Evolutionary conservation across 1,139 yeast species (phyloP).

Genomic region (Cylindricascospora bacillispora): DNA sequence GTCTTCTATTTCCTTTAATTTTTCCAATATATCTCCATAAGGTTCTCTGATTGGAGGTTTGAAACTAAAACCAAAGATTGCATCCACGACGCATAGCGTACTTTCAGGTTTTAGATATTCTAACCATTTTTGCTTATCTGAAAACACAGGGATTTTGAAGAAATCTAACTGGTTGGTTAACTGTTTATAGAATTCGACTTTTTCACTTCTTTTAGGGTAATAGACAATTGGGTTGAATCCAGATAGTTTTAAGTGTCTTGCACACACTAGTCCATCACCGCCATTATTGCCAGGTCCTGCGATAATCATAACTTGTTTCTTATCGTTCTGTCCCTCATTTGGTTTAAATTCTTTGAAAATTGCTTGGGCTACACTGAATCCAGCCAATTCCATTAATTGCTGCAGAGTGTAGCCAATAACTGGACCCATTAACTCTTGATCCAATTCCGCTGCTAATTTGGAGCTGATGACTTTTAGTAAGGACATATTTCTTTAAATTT

Average conservation of each 20-base stretch:
- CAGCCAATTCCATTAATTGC: slow-evolving; percentile 95
- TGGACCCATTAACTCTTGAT: slow-evolving; percentile 74
- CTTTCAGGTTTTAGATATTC: slow-evolving; percentile 15
- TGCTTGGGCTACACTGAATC: slow-evolving; percentile 86
- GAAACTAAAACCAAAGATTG: slow-evolving; percentile 88
- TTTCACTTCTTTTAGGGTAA: slow-evolving; percentile 48
- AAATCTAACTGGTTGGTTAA: slow-evolving; percentile 27
- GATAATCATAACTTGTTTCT: slow-evolving; percentile 45
- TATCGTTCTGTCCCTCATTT: slow-evolving; percentile 4
- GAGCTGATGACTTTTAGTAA: slow-evolving; percentile 35
- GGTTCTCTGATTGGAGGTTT: slow-evolving; percentile 80
- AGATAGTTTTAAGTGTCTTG: slow-evolving; percentile 73
- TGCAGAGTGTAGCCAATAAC: slow-evolving; percentile 74
- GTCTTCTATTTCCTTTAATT: slow-evolving; percentile 30
- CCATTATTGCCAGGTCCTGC: slow-evolving; percentile 96
- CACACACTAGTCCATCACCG: slow-evolving; percentile 94
- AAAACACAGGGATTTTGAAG: slow-evolving; percentile 19
- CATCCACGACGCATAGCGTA: slow-evolving; percentile 45
- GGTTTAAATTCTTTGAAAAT: slow-evolving; percentile 52
- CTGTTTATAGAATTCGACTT: slow-evolving; percentile 29
- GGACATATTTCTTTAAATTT: slow-evolving; percentile 8
- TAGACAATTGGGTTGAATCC: slow-evolving; percentile 63
- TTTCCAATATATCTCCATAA: slow-evolving; percentile 45
- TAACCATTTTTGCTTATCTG: slow-evolving; percentile 15
- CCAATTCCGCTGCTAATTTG: slow-evolving; percentile 64